Evolutionary conservation across 2,329 filamentous ascomycete species (phyloP).

Genomic region (Huntiella moniliformis): DNA sequence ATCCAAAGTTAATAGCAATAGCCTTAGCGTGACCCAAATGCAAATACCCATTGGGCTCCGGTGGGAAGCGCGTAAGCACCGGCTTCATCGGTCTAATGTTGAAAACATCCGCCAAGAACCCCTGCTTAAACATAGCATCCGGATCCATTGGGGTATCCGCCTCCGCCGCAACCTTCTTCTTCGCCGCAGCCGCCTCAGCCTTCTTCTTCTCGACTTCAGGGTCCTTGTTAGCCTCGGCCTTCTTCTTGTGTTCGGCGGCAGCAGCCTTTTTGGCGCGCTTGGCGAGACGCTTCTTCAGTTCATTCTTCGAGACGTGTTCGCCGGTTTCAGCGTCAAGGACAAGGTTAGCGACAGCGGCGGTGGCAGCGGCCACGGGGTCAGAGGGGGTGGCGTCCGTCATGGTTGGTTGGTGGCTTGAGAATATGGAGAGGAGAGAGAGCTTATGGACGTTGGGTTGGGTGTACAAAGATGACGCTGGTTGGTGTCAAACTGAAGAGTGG

Average conservation of each 20-base stretch:
- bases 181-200: constrained; percentile 24
- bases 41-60: constrained; percentile 81
- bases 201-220: constrained; percentile 23
- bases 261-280: constrained; percentile 40
- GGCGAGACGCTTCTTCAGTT: constrained; percentile 40
- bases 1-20: constrained; percentile 91
- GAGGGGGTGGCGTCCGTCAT: constrained; percentile 5
- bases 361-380: constrained; percentile 21
- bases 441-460: not conserved
- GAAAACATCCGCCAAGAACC: constrained; percentile 56
- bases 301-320: constrained; percentile 46
- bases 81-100: constrained; percentile 42
- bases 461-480: not conserved
- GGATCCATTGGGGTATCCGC: constrained; percentile 23
- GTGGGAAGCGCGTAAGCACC: constrained; percentile 57
- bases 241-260: constrained; percentile 31
- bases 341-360: constrained; percentile 35
- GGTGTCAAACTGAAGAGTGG: not conserved
- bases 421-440: not conserved
- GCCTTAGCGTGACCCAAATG: constrained; percentile 92
- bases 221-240: constrained; percentile 15
- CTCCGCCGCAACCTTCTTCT: constrained; percentile 16
- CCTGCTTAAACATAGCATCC: constrained; percentile 61
- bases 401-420: not conserved
- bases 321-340: constrained; percentile 44